Percentiles rank a stretch among this genome's conserved stretches.
Evolutionary conservation across 2,329 filamentous ascomycete species (phyloP).

Genomic region (Apiospora koreana): DNA sequence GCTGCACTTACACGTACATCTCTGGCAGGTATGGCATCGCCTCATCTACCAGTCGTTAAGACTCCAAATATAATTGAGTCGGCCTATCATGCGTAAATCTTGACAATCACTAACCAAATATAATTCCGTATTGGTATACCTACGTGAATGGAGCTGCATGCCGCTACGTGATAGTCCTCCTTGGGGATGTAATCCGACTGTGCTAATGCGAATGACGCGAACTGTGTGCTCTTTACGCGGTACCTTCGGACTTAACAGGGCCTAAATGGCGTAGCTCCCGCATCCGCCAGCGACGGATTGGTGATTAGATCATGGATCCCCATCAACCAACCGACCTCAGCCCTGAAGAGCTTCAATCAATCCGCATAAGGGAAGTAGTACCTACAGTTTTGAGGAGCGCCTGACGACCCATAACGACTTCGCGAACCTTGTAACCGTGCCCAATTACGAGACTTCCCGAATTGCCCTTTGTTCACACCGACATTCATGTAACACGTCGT

Average conservation of each 20-base stretch:
- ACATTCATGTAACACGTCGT: constrained; percentile 15
- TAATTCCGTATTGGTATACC: no score
- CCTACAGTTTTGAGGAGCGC: neutral
- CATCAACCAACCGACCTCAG: neutral
- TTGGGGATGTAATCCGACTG: no score
- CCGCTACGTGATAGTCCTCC: no score
- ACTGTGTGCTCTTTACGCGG: constrained; percentile 7
- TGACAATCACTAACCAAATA: no score
- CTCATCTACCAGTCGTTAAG: no score
- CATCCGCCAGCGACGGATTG: neutral
- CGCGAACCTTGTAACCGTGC: neutral
- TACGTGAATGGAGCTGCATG: no score
- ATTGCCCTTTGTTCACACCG: neutral
- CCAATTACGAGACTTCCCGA: neutral
- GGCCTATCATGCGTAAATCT: no score
- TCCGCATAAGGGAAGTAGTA: neutral
- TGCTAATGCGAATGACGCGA: neutral
- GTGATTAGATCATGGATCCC: neutral
- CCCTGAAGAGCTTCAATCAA: neutral
- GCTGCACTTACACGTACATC: no score
- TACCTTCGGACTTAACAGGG: neutral
- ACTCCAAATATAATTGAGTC: no score
- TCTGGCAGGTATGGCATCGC: no score
- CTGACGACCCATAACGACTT: neutral
- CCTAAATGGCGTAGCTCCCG: neutral